Conservation (phyloP, 1,284 basidiomycete genomes). For the Phylloporus sp. region DNA sequence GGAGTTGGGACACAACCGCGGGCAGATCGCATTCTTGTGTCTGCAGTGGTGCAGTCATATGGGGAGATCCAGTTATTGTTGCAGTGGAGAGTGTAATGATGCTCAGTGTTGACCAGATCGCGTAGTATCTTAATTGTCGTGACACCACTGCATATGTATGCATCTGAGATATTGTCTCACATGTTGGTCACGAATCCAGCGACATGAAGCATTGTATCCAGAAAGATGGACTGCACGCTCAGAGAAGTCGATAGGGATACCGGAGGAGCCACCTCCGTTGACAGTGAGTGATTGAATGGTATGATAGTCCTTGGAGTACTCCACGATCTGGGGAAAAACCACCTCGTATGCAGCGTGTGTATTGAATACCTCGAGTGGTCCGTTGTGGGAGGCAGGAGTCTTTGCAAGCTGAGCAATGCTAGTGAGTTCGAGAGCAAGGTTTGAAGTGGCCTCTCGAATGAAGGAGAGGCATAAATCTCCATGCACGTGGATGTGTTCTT, state of each 20-base stretch:
- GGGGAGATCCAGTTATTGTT: constrained; percentile 47
- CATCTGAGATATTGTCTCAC: constrained; percentile 51
- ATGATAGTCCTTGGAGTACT: constrained; percentile 62
- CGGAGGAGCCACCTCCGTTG: constrained; percentile 52
- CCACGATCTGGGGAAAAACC: constrained; percentile 69
- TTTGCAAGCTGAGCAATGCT: constrained; percentile 41
- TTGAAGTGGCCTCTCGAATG: constrained; percentile 37
- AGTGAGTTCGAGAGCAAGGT: constrained; percentile 45
- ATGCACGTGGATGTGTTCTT: constrained; percentile 48
- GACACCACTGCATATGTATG: constrained; percentile 65
- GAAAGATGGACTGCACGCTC: constrained; percentile 58
- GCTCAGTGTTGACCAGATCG: constrained; percentile 44
- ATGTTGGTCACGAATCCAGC: constrained; percentile 72
- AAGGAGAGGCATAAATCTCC: constrained; percentile 50
- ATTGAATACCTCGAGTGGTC: constrained; percentile 51
- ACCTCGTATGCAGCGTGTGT: constrained; percentile 64
- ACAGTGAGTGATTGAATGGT: constrained; percentile 59
- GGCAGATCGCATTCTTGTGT: constrained; percentile 42
- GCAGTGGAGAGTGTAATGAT: constrained; percentile 56
- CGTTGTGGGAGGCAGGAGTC: constrained; percentile 32
- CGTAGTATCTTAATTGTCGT: constrained; percentile 51
- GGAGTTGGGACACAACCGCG: constrained; percentile 56
- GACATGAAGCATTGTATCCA: constrained; percentile 68
- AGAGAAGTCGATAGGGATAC: constrained; percentile 47
- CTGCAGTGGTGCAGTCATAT: constrained; percentile 47